Evolutionary conservation across 805 yeast genomes (phyloP), one percentile per base, ranked within the genome.

Genomic region (Candida krabiensis): DNA sequence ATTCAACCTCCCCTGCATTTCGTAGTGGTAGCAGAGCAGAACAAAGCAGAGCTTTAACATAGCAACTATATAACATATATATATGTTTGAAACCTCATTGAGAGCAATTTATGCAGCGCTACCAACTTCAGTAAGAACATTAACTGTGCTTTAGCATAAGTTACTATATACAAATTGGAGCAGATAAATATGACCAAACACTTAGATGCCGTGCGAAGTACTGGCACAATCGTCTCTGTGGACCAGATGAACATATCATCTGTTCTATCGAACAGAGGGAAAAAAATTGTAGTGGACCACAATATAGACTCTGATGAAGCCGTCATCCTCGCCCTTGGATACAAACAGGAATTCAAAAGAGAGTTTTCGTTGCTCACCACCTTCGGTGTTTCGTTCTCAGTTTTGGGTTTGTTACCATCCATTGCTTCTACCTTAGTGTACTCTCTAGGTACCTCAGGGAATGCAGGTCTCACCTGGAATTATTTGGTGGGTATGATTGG

Each of bases 341-440:
- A 77, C 56, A 75, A 76, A 55, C 83, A 74, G 52, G 86, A 80
- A 49, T 72, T 80, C 52, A 73, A 74, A 47, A 71, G 86, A 50
- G 81, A 75, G 43, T 80, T 80, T 50, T 67, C 75, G 13, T 55
- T 79, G 26, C 64, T 74, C 60, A 68, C 83, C 12, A 69, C 79
- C 1, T 79, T 79, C 50, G 73, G 77, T n/a, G 83, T 80, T 19
- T 73, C 83, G 5, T 80, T 80, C 53, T 73, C 83, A 1, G 81
- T 80, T 27, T 61, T 80, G 41, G 82, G 83, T 6, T 67, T 80
- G 38, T 70, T 82, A 58, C 81, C 83, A 12, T 80, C 86, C 8
- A 69, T 80, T 37, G 82, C 83, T 3, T 75, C 85, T 4, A 71
- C 82, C 11, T 64, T 80, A 41, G 69, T 71, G 53, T 78, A 77